Conservation (phyloP, 2,329 filamentous ascomycete genomes). For the Ophiocordyceps camponoti-saundersi region DNA sequence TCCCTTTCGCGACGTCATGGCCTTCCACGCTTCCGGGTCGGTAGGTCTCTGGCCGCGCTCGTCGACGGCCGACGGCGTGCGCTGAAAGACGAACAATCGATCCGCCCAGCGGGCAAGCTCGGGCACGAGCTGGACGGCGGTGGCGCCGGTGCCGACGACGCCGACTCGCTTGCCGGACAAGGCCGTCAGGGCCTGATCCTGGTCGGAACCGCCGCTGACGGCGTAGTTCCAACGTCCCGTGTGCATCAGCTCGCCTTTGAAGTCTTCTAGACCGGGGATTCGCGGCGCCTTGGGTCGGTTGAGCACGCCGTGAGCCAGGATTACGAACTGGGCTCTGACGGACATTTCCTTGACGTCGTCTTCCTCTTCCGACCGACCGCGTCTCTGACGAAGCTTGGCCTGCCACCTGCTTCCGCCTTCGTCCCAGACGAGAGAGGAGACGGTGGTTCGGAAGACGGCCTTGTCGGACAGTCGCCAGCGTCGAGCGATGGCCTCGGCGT, state of each 20-base stretch:
- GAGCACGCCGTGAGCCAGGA: slow-evolving; percentile 21
- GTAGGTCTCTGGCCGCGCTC: slow-evolving; percentile 20
- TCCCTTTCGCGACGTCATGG: slow-evolving; percentile 17
- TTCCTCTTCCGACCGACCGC: slow-evolving; percentile 7
- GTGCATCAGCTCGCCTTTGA: slow-evolving; percentile 25
- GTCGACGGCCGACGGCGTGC: slow-evolving; percentile 29
- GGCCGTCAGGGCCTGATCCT: slow-evolving; percentile 22
- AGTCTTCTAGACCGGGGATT: slow-evolving; percentile 21
- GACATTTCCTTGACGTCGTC: slow-evolving; percentile 7
- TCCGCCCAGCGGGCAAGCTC: slow-evolving; percentile 27
- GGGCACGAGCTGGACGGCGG: slow-evolving; percentile 26
- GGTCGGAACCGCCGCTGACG: slow-evolving; percentile 21
- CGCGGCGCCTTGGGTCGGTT: slow-evolving; percentile 23
- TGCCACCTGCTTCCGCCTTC: slow-evolving; percentile 13
- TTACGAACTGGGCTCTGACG: slow-evolving; percentile 21
- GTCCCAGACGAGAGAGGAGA: slow-evolving; percentile 27
- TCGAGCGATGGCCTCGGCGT: slow-evolving; percentile 23
- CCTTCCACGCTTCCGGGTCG: slow-evolving; percentile 22
- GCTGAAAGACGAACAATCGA: slow-evolving; percentile 37
- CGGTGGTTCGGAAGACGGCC: slow-evolving; percentile 23
- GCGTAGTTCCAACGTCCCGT: slow-evolving; percentile 28
- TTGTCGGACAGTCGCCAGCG: slow-evolving; percentile 20
- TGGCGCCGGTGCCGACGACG: slow-evolving; percentile 33
- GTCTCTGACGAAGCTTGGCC: slow-evolving; percentile 7
- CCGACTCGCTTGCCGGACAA: slow-evolving; percentile 29